Base-by-base conservation (phyloP, 805 yeast species). In the baker's yeast (Saccharomyces cerevisiae) region DNA sequence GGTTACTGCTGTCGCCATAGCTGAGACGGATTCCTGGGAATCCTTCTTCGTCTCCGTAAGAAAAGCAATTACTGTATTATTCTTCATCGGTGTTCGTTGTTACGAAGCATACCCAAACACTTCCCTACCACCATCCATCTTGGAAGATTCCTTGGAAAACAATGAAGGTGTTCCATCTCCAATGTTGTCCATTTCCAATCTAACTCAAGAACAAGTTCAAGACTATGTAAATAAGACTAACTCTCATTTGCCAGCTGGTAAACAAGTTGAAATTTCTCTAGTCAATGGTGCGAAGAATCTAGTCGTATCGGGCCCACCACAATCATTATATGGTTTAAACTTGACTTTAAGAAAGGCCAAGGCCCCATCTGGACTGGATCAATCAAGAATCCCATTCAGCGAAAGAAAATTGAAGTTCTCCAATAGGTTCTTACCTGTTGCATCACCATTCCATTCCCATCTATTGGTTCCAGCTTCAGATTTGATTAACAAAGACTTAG, bases 111-210 rank as follows among this genome's bases (percentile, higher is more conserved):
- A 90, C 72, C 99, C 99, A 66, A 83, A 87, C 66, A 94, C 98
- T 49, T 87, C 96, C 43, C 79, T 94, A 69, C 90, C 99, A 46
- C 99, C 99, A 55, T 81, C 95, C 24, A 87, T 88, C 72, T 81
- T 91, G 62, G 89, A 89, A 70, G 99, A 94, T 73, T 86, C 96
- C 27, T 82, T 86, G 69, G 95, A 89, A 66, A 85, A 89, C 69
- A 92, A 92, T 64, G 99, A 94, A 77, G 99, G 99, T 64, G 79
- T 81, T 64, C 99, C 99, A 59, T 86, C 96, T 61, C 99, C 99
- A 61, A 94, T 94, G 99, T 81, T 94, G 70, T 87, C 97, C 10
- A 81, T 94, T 58, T 84, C 97, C 71, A 97, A 91, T 71, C 79
- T 94, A 67, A 80, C 95, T 22, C 76, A 79, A 62, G 84, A 81